These are phyloP conservation scores for Moringa oleifera DNA, from an alignment of 345 rosid species.

Conservation along the genomic window DNA sequence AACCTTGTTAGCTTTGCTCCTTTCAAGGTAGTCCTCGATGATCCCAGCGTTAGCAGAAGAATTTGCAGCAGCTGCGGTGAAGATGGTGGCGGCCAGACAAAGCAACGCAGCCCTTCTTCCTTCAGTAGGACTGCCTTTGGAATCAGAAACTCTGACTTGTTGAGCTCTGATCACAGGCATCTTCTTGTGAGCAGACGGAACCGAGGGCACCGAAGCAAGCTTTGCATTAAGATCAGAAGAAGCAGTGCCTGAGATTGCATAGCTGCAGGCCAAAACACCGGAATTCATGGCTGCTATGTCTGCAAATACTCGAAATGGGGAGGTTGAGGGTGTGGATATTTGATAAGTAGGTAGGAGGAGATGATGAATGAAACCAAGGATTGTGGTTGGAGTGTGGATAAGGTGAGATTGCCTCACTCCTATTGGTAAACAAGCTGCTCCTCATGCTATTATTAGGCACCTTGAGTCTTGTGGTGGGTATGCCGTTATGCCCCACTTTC, in stretches of 20 bases:
- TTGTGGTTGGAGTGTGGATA: conserved; percentile 92
- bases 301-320: conserved; percentile 5
- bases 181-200: conserved; percentile 34
- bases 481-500: no score
- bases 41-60: conserved; percentile 80
- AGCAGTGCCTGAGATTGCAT: conserved; percentile 54
- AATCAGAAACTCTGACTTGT: conserved; percentile 23
- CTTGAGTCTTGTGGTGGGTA: no score
- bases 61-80: conserved; percentile 42
- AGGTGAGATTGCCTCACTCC: conserved; percentile 88
- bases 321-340: conserved; percentile 22
- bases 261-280: conserved; percentile 76
- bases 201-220: conserved; percentile 35
- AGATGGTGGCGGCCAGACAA: conserved; percentile 64
- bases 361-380: conserved; percentile 35
- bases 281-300: conserved; percentile 83
- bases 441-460: no score
- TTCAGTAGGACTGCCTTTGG: conserved; percentile 28
- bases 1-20: conserved; percentile 96
- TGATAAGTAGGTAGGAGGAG: conserved; percentile 15
- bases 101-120: conserved; percentile 78
- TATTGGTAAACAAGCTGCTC: conserved; percentile 69
- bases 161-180: conserved; percentile 66
- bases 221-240: conserved; percentile 64
- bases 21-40: conserved; percentile 93